Conservation (phyloP, 139 green algal species). For the Desmodesmus armatus region DNA sequence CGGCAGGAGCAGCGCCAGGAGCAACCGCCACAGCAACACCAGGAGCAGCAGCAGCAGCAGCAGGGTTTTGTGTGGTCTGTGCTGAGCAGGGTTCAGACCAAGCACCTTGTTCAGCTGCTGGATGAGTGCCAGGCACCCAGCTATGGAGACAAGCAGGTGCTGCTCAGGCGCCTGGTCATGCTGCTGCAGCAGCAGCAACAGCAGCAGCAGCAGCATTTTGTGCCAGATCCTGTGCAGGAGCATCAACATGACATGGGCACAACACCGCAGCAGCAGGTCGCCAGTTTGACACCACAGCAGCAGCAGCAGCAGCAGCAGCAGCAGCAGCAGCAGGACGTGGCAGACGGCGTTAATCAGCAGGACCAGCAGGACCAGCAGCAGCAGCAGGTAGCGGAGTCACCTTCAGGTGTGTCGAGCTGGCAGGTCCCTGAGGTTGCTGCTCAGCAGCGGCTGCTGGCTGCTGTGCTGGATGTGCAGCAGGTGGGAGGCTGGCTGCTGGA, state of each 20-base stretch:
- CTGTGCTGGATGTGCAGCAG: neutral
- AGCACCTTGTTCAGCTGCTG: neutral
- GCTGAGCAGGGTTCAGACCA: neutral
- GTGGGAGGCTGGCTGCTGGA: slow-evolving; percentile 31
- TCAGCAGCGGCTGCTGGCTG: slow-evolving; percentile 6
- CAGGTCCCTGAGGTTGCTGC: slow-evolving; percentile 21
- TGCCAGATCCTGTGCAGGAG: too few relatives aligned
- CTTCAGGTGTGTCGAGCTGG: neutral
- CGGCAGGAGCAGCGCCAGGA: neutral
- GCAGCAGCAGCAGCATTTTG: slow-evolving; percentile 13
- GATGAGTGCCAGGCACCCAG: slow-evolving; percentile 26
- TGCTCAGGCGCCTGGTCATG: slow-evolving; percentile 9
- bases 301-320: slow-evolving; percentile 19
- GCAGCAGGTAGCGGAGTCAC: neutral
- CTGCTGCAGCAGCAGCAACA: slow-evolving; percentile 23
- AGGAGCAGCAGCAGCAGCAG: neutral
- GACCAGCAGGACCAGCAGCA: slow-evolving; percentile 14
- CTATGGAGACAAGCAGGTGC: slow-evolving; percentile 9
- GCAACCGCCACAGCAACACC: neutral
- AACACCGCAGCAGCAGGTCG: slow-evolving; percentile 6
- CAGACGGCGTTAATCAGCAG: neutral
- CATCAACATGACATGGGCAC: too few relatives aligned
- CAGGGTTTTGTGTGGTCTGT: neutral
- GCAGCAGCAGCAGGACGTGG: neutral
- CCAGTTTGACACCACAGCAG: neutral